A percentile compares a stretch with the other conserved stretches of the same genome.
phyloP scores from a whole-genome alignment of 2,329 filamentous ascomycete genomes.

The Teratosphaeria zuluensis region DNA sequence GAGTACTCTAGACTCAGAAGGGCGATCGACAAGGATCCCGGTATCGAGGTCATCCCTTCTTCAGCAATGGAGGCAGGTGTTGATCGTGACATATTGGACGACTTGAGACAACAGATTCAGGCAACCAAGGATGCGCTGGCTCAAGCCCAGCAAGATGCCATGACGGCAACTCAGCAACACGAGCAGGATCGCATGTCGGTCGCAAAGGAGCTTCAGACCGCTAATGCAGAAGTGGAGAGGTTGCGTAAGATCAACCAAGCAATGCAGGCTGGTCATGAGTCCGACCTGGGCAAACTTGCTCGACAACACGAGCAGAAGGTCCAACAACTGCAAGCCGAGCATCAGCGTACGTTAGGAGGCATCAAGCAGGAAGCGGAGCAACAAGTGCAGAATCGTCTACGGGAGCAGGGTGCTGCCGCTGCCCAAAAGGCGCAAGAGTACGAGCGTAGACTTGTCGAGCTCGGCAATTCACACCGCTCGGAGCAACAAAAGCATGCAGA shows the following conservation, averaged over 20 bases:
- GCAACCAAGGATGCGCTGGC: conserved; percentile 57
- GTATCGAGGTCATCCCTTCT: conserved; percentile 71
- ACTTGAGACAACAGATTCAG: conserved; percentile 65
- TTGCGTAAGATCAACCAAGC: conserved; percentile 61
- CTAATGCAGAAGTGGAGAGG: conserved; percentile 37
- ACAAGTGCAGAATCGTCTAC: conserved; percentile 14
- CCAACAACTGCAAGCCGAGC: conserved; percentile 22
- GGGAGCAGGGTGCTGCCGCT: conserved; percentile 16
- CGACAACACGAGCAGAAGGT: conserved; percentile 34
- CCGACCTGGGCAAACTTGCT: conserved; percentile 36
- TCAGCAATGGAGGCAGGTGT: conserved; percentile 81
- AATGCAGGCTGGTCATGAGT: conserved; percentile 59
- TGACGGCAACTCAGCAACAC: conserved; percentile 47
- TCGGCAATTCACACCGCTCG: conserved; percentile 20
- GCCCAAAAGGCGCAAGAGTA: conserved; percentile 20
- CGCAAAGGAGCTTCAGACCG: conserved; percentile 40
- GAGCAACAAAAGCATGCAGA: conserved; percentile 20
- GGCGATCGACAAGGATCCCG: conserved; percentile 84
- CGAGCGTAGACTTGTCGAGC: conserved; percentile 19
- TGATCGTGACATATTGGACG: conserved; percentile 86
- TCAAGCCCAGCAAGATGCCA: conserved; percentile 46
- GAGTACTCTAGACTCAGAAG: conserved; percentile 80
- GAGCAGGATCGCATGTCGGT: conserved; percentile 31
- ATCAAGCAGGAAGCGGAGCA: conserved; percentile 19
- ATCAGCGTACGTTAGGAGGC: conserved; percentile 22